phyloP scores from a whole-genome alignment of 345 rosid genomes.

The Durio zibethinus region DNA sequence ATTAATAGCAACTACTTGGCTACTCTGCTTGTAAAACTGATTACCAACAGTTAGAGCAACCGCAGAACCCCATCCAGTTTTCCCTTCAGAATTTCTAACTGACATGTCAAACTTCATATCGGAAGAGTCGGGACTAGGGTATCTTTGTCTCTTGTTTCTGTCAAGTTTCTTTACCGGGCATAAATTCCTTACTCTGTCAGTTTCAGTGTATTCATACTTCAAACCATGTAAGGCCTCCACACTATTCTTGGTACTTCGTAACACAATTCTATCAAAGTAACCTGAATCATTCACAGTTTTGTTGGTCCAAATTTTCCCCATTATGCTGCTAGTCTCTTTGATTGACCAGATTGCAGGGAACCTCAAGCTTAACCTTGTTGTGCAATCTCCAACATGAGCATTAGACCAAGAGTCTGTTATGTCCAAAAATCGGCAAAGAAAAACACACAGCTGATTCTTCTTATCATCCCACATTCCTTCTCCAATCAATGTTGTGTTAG shows the following conservation, averaged over 20 bases:
- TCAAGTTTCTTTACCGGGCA: conserved; percentile 23
- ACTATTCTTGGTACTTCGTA: conserved; percentile 6
- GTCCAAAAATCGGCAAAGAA: conserved; percentile 30
- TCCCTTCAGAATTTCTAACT: conserved; percentile 20
- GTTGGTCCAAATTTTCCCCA: conserved; percentile 37
- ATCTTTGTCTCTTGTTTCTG: conserved; percentile 27
- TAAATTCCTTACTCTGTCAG: conserved; percentile 20
- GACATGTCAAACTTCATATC: conserved; percentile 33
- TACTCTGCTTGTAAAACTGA: not conserved
- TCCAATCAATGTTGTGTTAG: conserved; percentile 30
- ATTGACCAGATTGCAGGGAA: conserved; percentile 40
- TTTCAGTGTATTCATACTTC: conserved; percentile 40
- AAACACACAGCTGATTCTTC: conserved; percentile 28
- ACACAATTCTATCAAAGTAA: conserved; percentile 27
- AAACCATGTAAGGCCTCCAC: not conserved
- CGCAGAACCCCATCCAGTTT: conserved; percentile 25
- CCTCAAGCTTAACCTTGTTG: conserved; percentile 31
- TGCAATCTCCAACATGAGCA: conserved; percentile 43
- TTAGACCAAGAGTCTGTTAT: conserved; percentile 26
- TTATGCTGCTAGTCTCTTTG: conserved; percentile 18
- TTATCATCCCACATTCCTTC: conserved; percentile 48
- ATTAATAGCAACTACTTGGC: not conserved
- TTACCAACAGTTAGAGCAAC: conserved; percentile 36
- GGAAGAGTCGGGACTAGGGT: conserved; percentile 32
- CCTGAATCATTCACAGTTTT: conserved; percentile 30